Conservation (phyloP, 805 yeast genomes). For the Starmerella ratchasimensis region DNA sequence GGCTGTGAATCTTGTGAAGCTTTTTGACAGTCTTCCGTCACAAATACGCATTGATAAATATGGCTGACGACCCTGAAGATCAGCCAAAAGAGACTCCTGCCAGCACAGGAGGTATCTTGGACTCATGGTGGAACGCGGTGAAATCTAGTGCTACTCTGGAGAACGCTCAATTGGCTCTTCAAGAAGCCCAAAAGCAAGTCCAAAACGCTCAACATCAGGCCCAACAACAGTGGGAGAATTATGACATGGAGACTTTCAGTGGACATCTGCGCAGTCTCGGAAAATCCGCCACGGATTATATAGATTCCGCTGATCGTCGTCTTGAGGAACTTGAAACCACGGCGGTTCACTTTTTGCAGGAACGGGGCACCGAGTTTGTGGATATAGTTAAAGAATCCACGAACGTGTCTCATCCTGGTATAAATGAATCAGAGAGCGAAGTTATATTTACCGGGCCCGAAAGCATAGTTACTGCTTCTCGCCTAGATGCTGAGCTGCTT, state of each 20-base stretch:
- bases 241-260: conserved; percentile 17
- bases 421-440: conserved; percentile 20
- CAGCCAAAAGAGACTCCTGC: too few species aligned
- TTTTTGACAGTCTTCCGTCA: too few species aligned
- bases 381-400: conserved; percentile 33
- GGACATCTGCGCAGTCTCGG: conserved; percentile 25
- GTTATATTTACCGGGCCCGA: conserved; percentile 31
- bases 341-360: conserved; percentile 47
- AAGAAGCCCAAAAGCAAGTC: conserved; percentile 1
- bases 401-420: conserved; percentile 20
- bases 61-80: too few species aligned
- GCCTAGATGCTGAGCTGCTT: conserved; percentile 52
- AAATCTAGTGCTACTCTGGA: too few species aligned
- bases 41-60: too few species aligned
- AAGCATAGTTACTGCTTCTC: conserved; percentile 30
- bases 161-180: too few species aligned
- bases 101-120: too few species aligned
- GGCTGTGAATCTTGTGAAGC: too few species aligned
- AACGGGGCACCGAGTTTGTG: conserved; percentile 36
- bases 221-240: conserved; percentile 10
- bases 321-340: conserved; percentile 59
- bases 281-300: conserved; percentile 42
- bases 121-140: too few species aligned
- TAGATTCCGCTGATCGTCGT: conserved; percentile 61
- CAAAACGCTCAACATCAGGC: conserved; percentile 13